Evolutionary conservation across 2,329 filamentous ascomycete species (phyloP), one percentile per base, ranked within the genome.

Genomic region (Helicocarpus griseus): DNA sequence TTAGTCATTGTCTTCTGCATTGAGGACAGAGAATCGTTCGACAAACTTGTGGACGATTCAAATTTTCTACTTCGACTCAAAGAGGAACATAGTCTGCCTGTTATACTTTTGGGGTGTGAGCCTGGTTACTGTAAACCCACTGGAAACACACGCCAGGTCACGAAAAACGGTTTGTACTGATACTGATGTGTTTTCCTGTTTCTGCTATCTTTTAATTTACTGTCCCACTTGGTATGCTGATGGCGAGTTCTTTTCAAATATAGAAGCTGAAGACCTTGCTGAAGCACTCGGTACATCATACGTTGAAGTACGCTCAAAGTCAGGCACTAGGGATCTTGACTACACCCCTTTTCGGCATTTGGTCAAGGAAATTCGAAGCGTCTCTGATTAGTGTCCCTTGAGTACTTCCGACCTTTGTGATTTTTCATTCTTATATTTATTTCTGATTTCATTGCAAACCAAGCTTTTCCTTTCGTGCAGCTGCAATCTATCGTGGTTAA

Each of bases 191-290:
- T 31, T 47, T 9, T 31, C 17, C 2, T 28, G 21, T 22, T 2
- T 45, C 3, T 45, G 8, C n/a, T 48, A 21, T 17, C 21, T 41
- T 14, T 41, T 14, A 14, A 48, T 19, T n/a, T n/a, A n/a, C n/a
- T n/a, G n/a, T n/a, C n/a, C n/a, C n/a, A n/a, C n/a, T n/a, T n/a
- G n/a, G n/a, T n/a, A 35, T 17, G 44, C 44, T 48, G 26, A 48
- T 28, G 28, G 14, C 24, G n/a, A 28, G 38, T 17, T 17, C 1
- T 31, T 46, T 29, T 17, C 24, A 48, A 17, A 19, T 48, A 22
- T 33, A 48, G 44, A 48, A 48, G 44, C 44, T 17, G 44, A 48
- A 21, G 19, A 31, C 17, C n/a, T 48, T 48, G 44, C 44, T 48
- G 24, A 33, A 48, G 44, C 4, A 35, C 44, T 48, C 22, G 44